These are phyloP conservation scores for Naganishia cerealis DNA, from an alignment of 1,284 basidiomycete species.

Conservation along the genomic window DNA sequence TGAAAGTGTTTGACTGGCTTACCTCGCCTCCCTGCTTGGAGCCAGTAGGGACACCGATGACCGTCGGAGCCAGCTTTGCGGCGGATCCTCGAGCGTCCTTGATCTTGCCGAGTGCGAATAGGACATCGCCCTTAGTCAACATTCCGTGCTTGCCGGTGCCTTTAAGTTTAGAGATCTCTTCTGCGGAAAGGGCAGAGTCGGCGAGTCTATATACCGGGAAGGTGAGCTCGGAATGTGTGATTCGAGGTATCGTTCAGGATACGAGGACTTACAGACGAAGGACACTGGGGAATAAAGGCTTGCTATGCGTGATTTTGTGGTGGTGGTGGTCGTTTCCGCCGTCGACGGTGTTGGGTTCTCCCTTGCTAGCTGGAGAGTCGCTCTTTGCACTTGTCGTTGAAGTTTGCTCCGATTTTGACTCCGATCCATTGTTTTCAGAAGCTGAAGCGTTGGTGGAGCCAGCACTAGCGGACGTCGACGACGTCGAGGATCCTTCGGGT, in stretches of 20 bases:
- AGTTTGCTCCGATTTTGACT: constrained; percentile 31
- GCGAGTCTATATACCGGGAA: constrained; percentile 44
- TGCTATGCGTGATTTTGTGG: constrained; percentile 45
- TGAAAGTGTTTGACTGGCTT: background rate
- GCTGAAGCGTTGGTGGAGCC: constrained; percentile 1
- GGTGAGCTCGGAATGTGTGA: constrained; percentile 32
- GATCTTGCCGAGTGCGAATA: constrained; percentile 71
- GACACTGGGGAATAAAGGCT: constrained; percentile 51
- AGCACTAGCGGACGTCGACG: constrained; percentile 21
- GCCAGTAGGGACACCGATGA: constrained; percentile 42
- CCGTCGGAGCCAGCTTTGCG: constrained; percentile 64
- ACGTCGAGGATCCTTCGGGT: constrained; percentile 9
- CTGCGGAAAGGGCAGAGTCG: constrained; percentile 51
- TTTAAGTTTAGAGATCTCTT: constrained; percentile 54
- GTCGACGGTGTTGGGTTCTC: constrained; percentile 2
- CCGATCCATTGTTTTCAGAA: constrained; percentile 24
- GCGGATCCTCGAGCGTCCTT: constrained; percentile 67
- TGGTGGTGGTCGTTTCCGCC: constrained; percentile 41
- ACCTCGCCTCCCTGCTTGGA: constrained; percentile 39
- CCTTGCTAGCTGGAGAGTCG: background rate
- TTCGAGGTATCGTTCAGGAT: constrained; percentile 23
- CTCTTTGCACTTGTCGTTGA: background rate
- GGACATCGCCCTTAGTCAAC: constrained; percentile 86
- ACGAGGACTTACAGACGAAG: constrained; percentile 47
- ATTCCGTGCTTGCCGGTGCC: constrained; percentile 80